These are phyloP conservation scores for Blastocystis hominis DNA, from an alignment of 352 stramenopile genomes.

Conservation along the genomic window DNA sequence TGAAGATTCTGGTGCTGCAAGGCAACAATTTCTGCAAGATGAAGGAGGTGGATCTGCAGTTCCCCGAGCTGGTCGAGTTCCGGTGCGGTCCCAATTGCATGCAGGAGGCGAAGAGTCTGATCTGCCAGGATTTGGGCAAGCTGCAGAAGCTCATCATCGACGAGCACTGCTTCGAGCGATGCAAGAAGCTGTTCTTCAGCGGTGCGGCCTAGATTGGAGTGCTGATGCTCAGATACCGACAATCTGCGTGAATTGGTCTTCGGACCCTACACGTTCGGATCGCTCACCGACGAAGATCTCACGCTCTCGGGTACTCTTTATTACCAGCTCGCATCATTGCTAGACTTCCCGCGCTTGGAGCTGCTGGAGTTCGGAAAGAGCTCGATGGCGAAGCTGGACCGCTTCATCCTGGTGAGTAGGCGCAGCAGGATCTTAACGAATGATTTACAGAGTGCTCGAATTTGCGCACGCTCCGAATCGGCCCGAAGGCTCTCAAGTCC, in stretches of 20 bases:
- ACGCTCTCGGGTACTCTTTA: not conserved
- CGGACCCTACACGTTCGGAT: not conserved
- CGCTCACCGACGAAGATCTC: not conserved
- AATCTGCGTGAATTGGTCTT: slow-evolving; percentile 4
- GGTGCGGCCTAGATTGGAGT: not conserved
- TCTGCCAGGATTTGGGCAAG: slow-evolving; percentile 24
- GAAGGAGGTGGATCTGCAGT: slow-evolving; percentile 14
- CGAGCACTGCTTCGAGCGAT: slow-evolving; percentile 1
- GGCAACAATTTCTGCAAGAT: slow-evolving; percentile 26
- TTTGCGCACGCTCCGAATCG: not conserved
- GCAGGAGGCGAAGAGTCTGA: not conserved
- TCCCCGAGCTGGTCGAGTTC: not conserved
- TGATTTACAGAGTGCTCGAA: slow-evolving; percentile 5
- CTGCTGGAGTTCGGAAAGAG: not conserved
- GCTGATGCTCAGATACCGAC: not conserved
- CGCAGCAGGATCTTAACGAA: no score
- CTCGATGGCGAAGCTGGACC: slow-evolving; percentile 10
- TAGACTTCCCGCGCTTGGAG: slow-evolving; percentile 26
- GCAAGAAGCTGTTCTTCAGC: not conserved
- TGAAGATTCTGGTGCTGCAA: not conserved
- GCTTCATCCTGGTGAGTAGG: slow-evolving; percentile 41
- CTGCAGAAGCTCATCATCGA: not conserved
- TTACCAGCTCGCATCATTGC: not conserved
- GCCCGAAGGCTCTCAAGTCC: not conserved
- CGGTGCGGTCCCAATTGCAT: not conserved